Percentiles rank a stretch among this genome's conserved stretches.
Evolutionary conservation across 352 stramenopile species (phyloP).

Genomic region (Saprolegnia diclina): DNA sequence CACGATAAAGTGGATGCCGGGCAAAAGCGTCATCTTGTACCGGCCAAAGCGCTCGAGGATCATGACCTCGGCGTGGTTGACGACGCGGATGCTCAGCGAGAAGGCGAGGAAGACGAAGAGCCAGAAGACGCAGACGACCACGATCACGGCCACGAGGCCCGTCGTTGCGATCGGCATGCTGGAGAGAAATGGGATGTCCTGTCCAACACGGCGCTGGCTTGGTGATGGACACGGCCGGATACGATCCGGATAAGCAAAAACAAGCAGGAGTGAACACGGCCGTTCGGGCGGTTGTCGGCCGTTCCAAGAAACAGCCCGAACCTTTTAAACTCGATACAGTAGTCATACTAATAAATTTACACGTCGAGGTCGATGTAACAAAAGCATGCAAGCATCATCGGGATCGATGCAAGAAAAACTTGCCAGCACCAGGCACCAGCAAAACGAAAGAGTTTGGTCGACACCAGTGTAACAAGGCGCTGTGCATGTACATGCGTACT

Average conservation of each 20-base stretch:
- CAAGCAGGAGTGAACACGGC: neutral
- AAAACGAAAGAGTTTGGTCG: too few species aligned
- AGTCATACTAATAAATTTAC: too few species aligned
- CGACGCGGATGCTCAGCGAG: conserved; percentile 44
- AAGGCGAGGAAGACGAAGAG: conserved; percentile 13
- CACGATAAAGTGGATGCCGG: conserved; percentile 35
- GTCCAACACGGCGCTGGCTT: neutral
- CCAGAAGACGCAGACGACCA: conserved; percentile 20
- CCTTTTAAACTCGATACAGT: neutral
- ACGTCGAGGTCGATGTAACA: too few species aligned
- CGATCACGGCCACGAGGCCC: conserved; percentile 12
- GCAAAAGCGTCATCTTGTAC: conserved; percentile 35
- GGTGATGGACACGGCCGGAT: neutral
- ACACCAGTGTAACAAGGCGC: too few species aligned
- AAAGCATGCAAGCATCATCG: too few species aligned
- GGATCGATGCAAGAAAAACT: too few species aligned
- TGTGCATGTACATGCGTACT: too few species aligned
- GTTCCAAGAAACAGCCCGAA: neutral
- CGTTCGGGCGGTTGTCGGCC: neutral
- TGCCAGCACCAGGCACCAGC: too few species aligned
- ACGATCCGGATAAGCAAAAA: neutral
- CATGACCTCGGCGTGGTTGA: conserved; percentile 43
- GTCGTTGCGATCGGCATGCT: neutral
- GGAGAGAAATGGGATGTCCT: neutral
- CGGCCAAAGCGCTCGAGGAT: conserved; percentile 36